A percentile compares a stretch with the other conserved stretches of the same genome.
phyloP scores from a whole-genome alignment of 2,329 filamentous ascomycete species.

The Fusarium fracticaudum region DNA sequence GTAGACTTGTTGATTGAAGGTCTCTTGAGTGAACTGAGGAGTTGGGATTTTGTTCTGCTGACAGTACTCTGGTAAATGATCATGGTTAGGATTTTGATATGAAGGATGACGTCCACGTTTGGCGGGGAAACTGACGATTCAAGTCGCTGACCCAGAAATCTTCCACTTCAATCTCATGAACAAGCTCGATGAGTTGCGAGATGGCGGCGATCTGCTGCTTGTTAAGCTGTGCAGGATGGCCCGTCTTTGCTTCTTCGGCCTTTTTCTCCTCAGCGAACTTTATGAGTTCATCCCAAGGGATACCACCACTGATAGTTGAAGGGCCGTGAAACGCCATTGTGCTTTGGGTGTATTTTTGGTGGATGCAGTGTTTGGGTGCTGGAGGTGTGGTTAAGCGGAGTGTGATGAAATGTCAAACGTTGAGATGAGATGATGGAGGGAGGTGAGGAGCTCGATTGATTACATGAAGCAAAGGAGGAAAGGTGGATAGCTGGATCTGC shows the following conservation, averaged over 20 bases:
- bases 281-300: conserved; percentile 34
- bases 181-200: conserved; percentile 49
- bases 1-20: conserved; percentile 25
- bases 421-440: background rate
- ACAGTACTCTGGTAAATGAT: conserved; percentile 11
- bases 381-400: background rate
- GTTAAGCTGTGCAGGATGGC: conserved; percentile 49
- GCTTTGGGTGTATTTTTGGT: background rate
- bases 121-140: conserved; percentile 32
- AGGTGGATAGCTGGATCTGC: background rate
- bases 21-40: conserved; percentile 12
- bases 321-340: background rate
- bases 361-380: background rate
- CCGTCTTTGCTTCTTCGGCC: conserved; percentile 17
- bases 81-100: background rate
- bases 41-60: conserved; percentile 4
- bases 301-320: background rate
- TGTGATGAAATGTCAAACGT: background rate
- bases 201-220: conserved; percentile 53
- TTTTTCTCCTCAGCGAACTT: conserved; percentile 30
- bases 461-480: background rate
- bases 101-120: background rate
- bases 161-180: conserved; percentile 41
- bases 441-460: background rate
- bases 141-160: conserved; percentile 46